Base-by-base conservation (phyloP, 2,329 filamentous ascomycete species). In the Xylaria sp. region DNA sequence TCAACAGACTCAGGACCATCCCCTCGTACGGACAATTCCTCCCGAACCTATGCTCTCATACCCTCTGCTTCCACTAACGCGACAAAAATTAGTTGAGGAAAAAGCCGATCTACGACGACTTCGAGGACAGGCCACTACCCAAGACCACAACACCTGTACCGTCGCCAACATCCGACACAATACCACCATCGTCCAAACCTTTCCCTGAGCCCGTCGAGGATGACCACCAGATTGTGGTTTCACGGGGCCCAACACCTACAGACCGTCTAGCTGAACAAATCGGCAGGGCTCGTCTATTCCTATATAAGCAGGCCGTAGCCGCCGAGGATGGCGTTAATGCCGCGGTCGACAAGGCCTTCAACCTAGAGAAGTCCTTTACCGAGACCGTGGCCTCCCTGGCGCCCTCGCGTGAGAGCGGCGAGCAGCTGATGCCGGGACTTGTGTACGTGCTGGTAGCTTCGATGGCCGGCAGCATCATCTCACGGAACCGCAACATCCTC, bases 401-500 rank as follows among this genome's bases (percentile, higher is more conserved):
- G 19, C 95, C 95, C 31, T 83, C 93, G 38, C 89, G 89, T 72
- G 90, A 94, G 78, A 92, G 88, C 64, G 92, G 91, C 76, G 95
- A 99, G 83, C 88, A 89, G 75, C 85, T 99, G 60, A 89, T 98
- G 79, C 95, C 95, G 35, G 94, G 94, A 25, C 84, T 88, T 63
- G 87, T 98, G 70, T 98, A 98, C 80, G 93, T 98, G 49, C 86
- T 97, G 31, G 94, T 99, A 50, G 90, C 94, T 43, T 89, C 92
- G 72, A 97, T 99, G 94, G 92, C 95, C 37, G 95, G 94, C 70
- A 93, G 88, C 78, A 98, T 99, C 76, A 82, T 97, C 58, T 88
- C 92, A 58, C 88, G 94, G 67, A 96, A 96, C 82, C 89, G 94
- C 71, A 94, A 91, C 77, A 84, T 98, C 66, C 77, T 97, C 66